A percentile compares a stretch with the other conserved stretches of the same genome.
phyloP scores from a whole-genome alignment of 768 basidiomycete genomes.

The Mycena epipterygia region DNA sequence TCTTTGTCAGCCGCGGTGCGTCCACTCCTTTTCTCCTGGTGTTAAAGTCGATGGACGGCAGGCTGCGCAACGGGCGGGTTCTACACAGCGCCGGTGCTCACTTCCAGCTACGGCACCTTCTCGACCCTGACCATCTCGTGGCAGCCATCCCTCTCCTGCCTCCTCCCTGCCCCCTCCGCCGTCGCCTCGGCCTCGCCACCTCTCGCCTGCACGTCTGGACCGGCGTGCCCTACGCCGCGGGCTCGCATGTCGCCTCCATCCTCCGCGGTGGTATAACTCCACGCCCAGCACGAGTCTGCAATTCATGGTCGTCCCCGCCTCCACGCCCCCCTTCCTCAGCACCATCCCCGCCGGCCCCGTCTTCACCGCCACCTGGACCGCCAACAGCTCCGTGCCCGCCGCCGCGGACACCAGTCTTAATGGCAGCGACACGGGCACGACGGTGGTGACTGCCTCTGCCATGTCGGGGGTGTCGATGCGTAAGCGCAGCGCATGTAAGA shows the following conservation, averaged over 20 bases:
- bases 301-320: slow-evolving; percentile 68
- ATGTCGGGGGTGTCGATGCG: slow-evolving; percentile 17
- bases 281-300: slow-evolving; percentile 61
- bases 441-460: slow-evolving; percentile 54
- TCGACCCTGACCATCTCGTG: slow-evolving; percentile 71
- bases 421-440: slow-evolving; percentile 46
- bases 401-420: slow-evolving; percentile 55
- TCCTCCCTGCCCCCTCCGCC: slow-evolving; percentile 51
- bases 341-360: slow-evolving; percentile 76
- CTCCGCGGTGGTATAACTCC: slow-evolving; percentile 80
- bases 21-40: too few species aligned
- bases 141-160: slow-evolving; percentile 67
- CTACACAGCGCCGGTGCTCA: slow-evolving; percentile 68
- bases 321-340: slow-evolving; percentile 64
- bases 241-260: slow-evolving; percentile 63
- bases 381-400: slow-evolving; percentile 55
- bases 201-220: slow-evolving; percentile 72
- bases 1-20: too few species aligned
- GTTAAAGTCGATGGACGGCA: slow-evolving; percentile 30
- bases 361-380: slow-evolving; percentile 73
- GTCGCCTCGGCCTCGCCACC: slow-evolving; percentile 59
- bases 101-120: slow-evolving; percentile 59
- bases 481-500: slow-evolving; percentile 62
- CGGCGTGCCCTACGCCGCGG: slow-evolving; percentile 61
- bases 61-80: slow-evolving; percentile 72